Evolutionary conservation across 495 filamentous ascomycete genomes (phyloP), one percentile per base, ranked within the genome.

Genomic region (Baudoinia panamericana): DNA sequence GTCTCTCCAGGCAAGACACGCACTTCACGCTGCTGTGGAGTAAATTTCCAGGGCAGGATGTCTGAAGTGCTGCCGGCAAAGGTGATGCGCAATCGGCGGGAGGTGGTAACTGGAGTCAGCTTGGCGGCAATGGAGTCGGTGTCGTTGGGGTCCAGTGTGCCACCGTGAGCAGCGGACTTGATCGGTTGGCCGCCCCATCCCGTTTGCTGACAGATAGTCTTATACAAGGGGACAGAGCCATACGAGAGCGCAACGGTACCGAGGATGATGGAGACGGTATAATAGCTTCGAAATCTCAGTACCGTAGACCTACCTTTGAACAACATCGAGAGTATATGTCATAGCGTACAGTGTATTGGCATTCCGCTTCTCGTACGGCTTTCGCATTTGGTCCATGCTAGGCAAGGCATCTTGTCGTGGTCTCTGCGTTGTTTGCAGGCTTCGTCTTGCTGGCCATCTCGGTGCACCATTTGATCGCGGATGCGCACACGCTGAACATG

Each of bases 121-220:
- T 82, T 81, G 17, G 63, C 61, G 10, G 84, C 67, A 10, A 50
- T 43, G 20, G 77, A 75, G 61, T 88, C 83, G 37, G 23, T 8
- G 13, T 58, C 66, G 46, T 41, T 24, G 30, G 70, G 69, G 22
- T 43, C 40, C 4, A 32, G 16, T 50, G 67, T 67, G 36, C 55
- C 55, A 39, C 69, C 70, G 62, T 94, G 84, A n/a, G 67, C 68
- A 2, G 72, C 63, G 30, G 87, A 82, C 46, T 80, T 80, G 41
- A 96, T 75, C 11, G 90, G 90, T 54, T 92, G 85, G 15, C 90
- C 90, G 48, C 84, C 84, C 78, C 80, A 99, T 52, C 90, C 90
- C 2, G 84, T 96, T 27, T 88, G 87, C 59, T 92, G 83, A 65
- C 90, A 99, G 54, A 99, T 93, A 80, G 93, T 93, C 61, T 95